A percentile compares a stretch with the other conserved stretches of the same genome.
These are phyloP conservation scores for Lyophyllum decastes DNA, from an alignment of 768 basidiomycete species.

Conservation along the genomic window DNA sequence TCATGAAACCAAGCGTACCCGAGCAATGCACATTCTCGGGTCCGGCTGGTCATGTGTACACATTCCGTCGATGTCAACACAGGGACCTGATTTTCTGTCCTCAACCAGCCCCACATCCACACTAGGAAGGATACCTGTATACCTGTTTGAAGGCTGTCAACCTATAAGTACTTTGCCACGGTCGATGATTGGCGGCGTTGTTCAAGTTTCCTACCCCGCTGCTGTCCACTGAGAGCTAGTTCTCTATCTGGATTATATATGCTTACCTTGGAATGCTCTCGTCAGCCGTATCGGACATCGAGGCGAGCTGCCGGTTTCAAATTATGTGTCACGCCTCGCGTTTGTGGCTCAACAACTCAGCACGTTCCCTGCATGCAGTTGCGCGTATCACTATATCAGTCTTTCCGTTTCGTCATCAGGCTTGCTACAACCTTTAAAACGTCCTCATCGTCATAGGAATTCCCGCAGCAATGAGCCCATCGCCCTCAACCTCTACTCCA, in stretches of 20 bases:
- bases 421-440: not conserved
- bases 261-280: not conserved
- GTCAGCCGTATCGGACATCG: not conserved
- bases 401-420: conserved; percentile 5
- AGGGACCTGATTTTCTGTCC: not conserved
- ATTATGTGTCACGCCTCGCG: conserved; percentile 4
- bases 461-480: conserved; percentile 9
- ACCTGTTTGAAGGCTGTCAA: not conserved
- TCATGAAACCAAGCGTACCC: too few relatives aligned
- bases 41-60: too few relatives aligned
- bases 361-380: conserved; percentile 17
- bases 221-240: not conserved
- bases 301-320: conserved; percentile 1
- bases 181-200: not conserved
- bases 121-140: not conserved
- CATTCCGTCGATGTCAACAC: not conserved
- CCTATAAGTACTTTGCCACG: conserved; percentile 1
- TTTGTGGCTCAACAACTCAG: not conserved
- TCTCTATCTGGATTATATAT: not conserved
- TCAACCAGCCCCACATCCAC: conserved; percentile 13
- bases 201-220: too few relatives aligned
- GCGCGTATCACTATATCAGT: conserved; percentile 6
- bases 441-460: not conserved
- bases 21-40: too few relatives aligned
- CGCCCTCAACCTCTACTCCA: conserved; percentile 17